Base-by-base conservation (phyloP, 768 basidiomycete genomes). In the Xanthoconium stramineum region DNA sequence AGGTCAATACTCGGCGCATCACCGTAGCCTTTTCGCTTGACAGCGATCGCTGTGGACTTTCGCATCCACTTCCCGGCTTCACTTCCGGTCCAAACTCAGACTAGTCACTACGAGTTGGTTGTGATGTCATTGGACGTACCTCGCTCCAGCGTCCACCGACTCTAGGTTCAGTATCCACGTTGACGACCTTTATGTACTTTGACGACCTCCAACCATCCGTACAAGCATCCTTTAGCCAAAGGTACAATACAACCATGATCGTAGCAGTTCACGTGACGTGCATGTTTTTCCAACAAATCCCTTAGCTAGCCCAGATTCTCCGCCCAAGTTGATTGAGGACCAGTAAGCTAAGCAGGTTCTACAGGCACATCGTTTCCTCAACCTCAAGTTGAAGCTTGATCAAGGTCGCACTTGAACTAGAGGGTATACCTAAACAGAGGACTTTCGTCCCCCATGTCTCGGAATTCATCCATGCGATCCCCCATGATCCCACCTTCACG, bases 361-460 rank as follows among this genome's bases (percentile, higher is more conserved):
- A 24, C 24, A 24, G 24, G 4, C 24, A 24, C 24, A 24, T 24
- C 24, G 24, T 24, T 24, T 24, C 2, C 24, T 24, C 24, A 4
- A 24, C 24, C 24, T 24, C 24, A 4, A 24, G 24, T 24, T 4
- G 24, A 24, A 24, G 24, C 24, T 24, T 24, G 24, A 24, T 24
- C 2, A 24, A 4, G 24, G 24, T 24, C 24, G 24, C 24, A 24
- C 24, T 24, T 35, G 33, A 43, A 15, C 36, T 45, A 69, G 32
- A 69, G 54, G 1, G 65, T 50, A n/a, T 73, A 72, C 78, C 81
- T 77, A 72, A 81, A 85, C 38, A 85, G 67, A 47, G 84, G 84
- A 50, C 80, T 82, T 36, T 76, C 70, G 56, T 80, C 80, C 2
- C 81, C 84, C 68, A 84, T 70, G 13, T 80, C 69, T 28, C 65